Evolutionary conservation across 805 yeast species (phyloP).

Genomic region (Barnettozyma siamensis): DNA sequence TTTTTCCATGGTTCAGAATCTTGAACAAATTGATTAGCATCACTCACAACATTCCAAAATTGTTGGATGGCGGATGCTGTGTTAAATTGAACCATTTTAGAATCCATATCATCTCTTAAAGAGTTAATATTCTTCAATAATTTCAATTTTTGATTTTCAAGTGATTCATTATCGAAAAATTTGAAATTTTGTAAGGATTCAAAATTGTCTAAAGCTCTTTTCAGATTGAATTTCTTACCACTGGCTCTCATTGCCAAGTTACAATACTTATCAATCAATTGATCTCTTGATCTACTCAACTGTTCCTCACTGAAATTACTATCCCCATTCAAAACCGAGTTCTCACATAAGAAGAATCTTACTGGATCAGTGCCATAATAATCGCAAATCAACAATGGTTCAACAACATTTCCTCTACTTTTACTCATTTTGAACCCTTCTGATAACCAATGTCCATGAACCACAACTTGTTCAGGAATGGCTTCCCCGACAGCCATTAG

Average conservation of each 20-base stretch:
- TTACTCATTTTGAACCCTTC: conserved; percentile 93
- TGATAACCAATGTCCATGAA: conserved; percentile 92
- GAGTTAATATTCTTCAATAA: conserved; percentile 31
- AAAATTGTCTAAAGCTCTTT: conserved; percentile 32
- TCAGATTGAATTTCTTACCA: conserved; percentile 59
- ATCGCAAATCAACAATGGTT: conserved; percentile 63
- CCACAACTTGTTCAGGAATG: conserved; percentile 69
- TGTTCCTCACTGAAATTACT: conserved; percentile 67
- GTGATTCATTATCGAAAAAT: conserved; percentile 7
- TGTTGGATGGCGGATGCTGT: conserved; percentile 49
- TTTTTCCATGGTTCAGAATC: conserved; percentile 70
- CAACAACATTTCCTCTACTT: conserved; percentile 88
- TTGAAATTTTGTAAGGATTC: conserved; percentile 1
- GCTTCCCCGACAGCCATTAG: conserved; percentile 74
- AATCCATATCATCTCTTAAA: conserved; percentile 36
- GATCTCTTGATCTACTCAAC: conserved; percentile 48
- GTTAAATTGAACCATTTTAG: conserved; percentile 40
- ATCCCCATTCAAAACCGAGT: conserved; percentile 70
- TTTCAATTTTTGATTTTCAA: conserved; percentile 9
- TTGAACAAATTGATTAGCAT: conserved; percentile 66
- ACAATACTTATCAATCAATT: conserved; percentile 76
- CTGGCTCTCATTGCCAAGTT: conserved; percentile 73
- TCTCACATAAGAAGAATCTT: conserved; percentile 70
- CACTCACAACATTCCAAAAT: conserved; percentile 54
- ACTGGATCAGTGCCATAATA: conserved; percentile 68